A percentile compares a stretch with the other conserved stretches of the same genome.
These are phyloP conservation scores for Lentinula guzmanii DNA, from an alignment of 768 basidiomycete species.

Conservation along the genomic window DNA sequence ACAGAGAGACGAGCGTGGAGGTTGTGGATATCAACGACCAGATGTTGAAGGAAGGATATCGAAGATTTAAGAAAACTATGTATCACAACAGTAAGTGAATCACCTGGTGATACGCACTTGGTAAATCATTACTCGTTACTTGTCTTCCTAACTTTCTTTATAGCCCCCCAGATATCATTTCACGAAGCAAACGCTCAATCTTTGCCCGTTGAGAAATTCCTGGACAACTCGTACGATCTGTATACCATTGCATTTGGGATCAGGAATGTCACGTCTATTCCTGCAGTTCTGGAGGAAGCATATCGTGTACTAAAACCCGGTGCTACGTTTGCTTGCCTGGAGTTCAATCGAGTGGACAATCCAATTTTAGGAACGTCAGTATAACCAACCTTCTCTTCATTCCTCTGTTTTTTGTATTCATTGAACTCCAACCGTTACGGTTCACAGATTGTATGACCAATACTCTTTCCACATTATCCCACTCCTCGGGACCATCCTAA, in stretches of 20 bases:
- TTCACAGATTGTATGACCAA: constrained; percentile 77
- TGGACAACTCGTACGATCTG: constrained; percentile 82
- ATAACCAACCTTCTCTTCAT: background rate
- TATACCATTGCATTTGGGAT: constrained; percentile 99
- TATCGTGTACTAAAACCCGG: constrained; percentile 94
- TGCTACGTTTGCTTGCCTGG: constrained; percentile 90
- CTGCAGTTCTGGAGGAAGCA: constrained; percentile 82
- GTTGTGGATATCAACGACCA: constrained; percentile 93
- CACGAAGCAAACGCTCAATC: constrained; percentile 90
- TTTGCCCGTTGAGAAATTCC: constrained; percentile 60
- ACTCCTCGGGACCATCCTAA: constrained; percentile 91
- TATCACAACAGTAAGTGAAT: constrained; percentile 83
- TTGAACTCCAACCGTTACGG: constrained; percentile 8
- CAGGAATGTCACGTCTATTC: constrained; percentile 92
- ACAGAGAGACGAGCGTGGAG: constrained; percentile 84
- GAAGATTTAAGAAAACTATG: constrained; percentile 93
- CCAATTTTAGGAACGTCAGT: constrained; percentile 82
- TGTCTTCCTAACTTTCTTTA: too few relatives aligned
- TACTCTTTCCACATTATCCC: constrained; percentile 97
- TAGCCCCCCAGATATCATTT: constrained; percentile 91
- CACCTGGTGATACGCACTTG: too few relatives aligned
- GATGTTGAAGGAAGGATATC: constrained; percentile 91
- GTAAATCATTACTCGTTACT: too few relatives aligned
- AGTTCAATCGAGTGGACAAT: constrained; percentile 91
- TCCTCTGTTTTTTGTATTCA: background rate